Conservation (phyloP, 345 rosid species). For the Sisymbrium altissimum region DNA sequence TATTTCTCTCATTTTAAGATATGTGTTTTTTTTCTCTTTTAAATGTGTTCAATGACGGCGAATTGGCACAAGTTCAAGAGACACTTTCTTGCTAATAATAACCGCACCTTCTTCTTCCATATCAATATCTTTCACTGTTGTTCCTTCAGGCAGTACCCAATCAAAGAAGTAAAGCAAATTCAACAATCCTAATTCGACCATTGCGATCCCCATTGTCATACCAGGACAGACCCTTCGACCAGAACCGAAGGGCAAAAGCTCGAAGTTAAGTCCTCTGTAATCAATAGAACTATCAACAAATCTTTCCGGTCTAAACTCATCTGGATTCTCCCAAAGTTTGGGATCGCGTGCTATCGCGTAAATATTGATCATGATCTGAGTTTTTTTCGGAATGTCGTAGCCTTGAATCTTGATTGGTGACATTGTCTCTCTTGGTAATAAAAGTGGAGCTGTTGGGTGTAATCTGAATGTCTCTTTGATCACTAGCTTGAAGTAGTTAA, state of each 20-base stretch:
- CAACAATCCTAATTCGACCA: constrained; percentile 28
- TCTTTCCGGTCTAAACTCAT: constrained; percentile 48
- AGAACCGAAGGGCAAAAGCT: constrained; percentile 38
- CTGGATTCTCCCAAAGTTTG: constrained; percentile 37
- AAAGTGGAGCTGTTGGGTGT: constrained; percentile 52
- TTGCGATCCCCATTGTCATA: constrained; percentile 36
- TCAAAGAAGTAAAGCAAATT: constrained; percentile 34
- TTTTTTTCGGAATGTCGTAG: constrained; percentile 38
- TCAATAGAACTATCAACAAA: constrained; percentile 38
- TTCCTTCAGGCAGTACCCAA: constrained; percentile 31
- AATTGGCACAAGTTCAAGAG: constrained; percentile 31
- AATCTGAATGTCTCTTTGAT: constrained; percentile 53
- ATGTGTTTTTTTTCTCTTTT: background rate
- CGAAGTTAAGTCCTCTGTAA: constrained; percentile 43
- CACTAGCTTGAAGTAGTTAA: constrained; percentile 45
- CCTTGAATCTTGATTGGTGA: constrained; percentile 38
- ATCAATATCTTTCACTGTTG: constrained; percentile 27
- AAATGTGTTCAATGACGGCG: background rate
- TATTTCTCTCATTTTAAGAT: background rate
- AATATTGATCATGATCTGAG: constrained; percentile 36
- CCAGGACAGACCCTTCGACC: constrained; percentile 32
- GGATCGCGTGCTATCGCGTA: constrained; percentile 52
- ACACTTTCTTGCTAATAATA: constrained; percentile 25
- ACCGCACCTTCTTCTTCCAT: constrained; percentile 31
- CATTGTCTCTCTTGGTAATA: constrained; percentile 49